Evolutionary conservation across 805 yeast genomes (phyloP), one percentile per base, ranked within the genome.

Genomic region (Kodamaea lidongshanica): DNA sequence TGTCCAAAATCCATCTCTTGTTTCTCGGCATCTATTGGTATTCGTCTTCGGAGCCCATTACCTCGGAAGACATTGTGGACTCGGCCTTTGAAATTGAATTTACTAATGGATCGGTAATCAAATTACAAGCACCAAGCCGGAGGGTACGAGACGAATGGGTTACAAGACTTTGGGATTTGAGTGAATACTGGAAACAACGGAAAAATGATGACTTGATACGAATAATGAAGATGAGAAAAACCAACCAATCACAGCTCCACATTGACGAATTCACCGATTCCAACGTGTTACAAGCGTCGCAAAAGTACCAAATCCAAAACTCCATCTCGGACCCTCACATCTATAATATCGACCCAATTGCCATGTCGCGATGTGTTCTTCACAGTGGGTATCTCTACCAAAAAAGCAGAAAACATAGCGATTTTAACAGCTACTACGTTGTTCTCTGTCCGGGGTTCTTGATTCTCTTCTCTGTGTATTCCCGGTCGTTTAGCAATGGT

Each of bases 391-490:
- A 63, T 18, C 50, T 89, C 15, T 87, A 71, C 47, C 75, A 75
- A 40, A 88, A 87, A 45, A 66, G 74, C 3, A 74, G 71, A 35
- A 83, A 77, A 47, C 87, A 80, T 47, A 55, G 84, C 1, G 64
- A 72, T 19, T 89, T 88, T 55, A 58, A 54, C 25, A 72, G 71
- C 36, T 74, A 58, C 42, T 79, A 62, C 50, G 83, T 74, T 6
- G 65, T 84, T 1, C 59, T 86, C 10, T 70, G 82, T 26, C 87
- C 92, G 1, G 88, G 89, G 0, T 74, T 67, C 38, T 41, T 89
- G 12, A 53, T 78, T 0, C 48, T 86, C 2, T 88, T 67, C 50
- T 56, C 70, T 8, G 58, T 71, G 27, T 70, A 58, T 37, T 52
- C 59, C 21, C 58, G 87, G 34, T 60, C 72, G 8, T 52, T 56